Evolutionary conservation across 1,139 yeast genomes (phyloP).

Genomic region (Nakaseomyces nivariensis): DNA sequence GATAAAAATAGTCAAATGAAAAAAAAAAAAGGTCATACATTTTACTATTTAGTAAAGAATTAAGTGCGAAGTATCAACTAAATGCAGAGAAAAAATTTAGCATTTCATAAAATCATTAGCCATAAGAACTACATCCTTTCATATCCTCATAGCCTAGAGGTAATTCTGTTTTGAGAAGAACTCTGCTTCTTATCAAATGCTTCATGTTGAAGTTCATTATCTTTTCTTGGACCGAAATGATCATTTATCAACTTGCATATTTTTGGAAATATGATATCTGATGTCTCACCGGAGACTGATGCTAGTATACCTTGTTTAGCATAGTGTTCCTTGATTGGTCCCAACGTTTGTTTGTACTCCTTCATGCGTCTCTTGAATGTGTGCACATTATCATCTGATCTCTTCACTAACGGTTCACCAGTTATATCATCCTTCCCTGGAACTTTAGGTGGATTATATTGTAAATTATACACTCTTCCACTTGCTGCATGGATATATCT

Average conservation of each 20-base stretch:
- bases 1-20: too few species aligned
- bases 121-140: too few species aligned
- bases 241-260: slow-evolving; percentile 22
- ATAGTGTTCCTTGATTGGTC: slow-evolving; percentile 60
- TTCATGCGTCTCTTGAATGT: slow-evolving; percentile 61
- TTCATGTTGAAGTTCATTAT: background rate
- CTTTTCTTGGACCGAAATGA: background rate
- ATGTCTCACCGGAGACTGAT: slow-evolving; percentile 63
- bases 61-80: too few species aligned
- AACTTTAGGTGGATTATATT: slow-evolving; percentile 80
- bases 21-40: too few species aligned
- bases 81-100: too few species aligned
- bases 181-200: slow-evolving; percentile 1
- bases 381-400: slow-evolving; percentile 70
- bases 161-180: background rate
- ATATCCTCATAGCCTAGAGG: background rate
- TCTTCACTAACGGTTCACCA: slow-evolving; percentile 70
- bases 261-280: slow-evolving; percentile 76
- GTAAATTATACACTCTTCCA: slow-evolving; percentile 76
- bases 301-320: slow-evolving; percentile 41
- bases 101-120: too few species aligned
- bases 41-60: too few species aligned
- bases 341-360: slow-evolving; percentile 48
- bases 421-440: slow-evolving; percentile 80
- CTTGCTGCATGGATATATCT: slow-evolving; percentile 78